Conservation (phyloP, 352 stramenopile species). For the Phytophthora pisi region DNA sequence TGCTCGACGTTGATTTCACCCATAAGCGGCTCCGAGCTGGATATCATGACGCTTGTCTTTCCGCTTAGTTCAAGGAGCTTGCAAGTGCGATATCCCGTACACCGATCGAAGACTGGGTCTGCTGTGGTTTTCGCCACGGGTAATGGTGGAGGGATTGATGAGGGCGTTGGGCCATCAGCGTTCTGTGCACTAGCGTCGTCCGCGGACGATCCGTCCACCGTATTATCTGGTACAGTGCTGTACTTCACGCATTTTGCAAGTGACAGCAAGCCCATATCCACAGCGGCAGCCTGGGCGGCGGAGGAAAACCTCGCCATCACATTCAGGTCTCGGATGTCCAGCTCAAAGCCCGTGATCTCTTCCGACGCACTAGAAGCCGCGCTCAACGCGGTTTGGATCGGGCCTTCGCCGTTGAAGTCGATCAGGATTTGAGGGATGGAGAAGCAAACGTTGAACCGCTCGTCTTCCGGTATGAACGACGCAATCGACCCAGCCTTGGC, state of each 20-base stretch:
- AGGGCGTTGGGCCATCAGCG: background rate
- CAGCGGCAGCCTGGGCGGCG: slow-evolving; percentile 47
- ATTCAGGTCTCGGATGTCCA: slow-evolving; percentile 64
- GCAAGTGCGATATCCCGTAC: slow-evolving; percentile 41
- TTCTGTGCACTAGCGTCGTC: slow-evolving; percentile 38
- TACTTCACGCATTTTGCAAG: slow-evolving; percentile 50
- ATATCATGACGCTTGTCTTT: slow-evolving; percentile 59
- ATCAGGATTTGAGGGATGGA: slow-evolving; percentile 73
- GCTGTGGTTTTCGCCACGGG: slow-evolving; percentile 31
- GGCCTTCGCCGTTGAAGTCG: slow-evolving; percentile 59
- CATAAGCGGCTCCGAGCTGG: slow-evolving; percentile 58
- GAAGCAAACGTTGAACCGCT: slow-evolving; percentile 61
- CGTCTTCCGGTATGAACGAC: slow-evolving; percentile 67
- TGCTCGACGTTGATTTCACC: slow-evolving; percentile 56
- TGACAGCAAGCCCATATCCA: slow-evolving; percentile 50
- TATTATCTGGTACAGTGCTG: slow-evolving; percentile 29
- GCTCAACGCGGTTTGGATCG: slow-evolving; percentile 19
- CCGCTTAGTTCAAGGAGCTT: slow-evolving; percentile 68
- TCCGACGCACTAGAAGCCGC: slow-evolving; percentile 11
- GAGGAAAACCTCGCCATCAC: slow-evolving; percentile 73
- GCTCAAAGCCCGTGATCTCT: slow-evolving; percentile 57
- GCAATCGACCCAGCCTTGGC: slow-evolving; percentile 6
- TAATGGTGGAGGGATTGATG: slow-evolving; percentile 10
- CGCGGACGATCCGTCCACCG: slow-evolving; percentile 27
- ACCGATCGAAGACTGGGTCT: slow-evolving; percentile 50